A percentile compares a stretch with the other conserved stretches of the same genome.
Evolutionary conservation across 2,329 filamentous ascomycete genomes (phyloP).

Genomic region (Sclerotinia subarctica): DNA sequence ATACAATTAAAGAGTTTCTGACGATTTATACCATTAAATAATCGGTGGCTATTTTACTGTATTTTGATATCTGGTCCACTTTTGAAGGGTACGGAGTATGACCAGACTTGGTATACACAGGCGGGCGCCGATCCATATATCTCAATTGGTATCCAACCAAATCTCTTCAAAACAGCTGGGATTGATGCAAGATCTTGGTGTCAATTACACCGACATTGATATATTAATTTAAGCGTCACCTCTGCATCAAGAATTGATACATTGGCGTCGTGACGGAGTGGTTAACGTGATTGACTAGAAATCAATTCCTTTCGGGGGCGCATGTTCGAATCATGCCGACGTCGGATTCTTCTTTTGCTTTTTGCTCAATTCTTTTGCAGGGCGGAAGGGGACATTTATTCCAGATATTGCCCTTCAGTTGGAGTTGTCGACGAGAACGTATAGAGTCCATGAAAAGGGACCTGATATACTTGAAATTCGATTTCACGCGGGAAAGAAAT

Average conservation of each 20-base stretch:
- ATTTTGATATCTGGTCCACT: background rate
- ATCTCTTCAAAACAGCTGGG: background rate
- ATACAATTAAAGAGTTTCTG: background rate
- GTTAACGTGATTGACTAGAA: conserved; percentile 11
- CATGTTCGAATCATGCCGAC: conserved; percentile 10
- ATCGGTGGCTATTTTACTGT: background rate
- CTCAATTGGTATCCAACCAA: conserved; percentile 2
- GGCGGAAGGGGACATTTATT: background rate
- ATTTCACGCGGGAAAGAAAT: background rate
- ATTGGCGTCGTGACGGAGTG: conserved; percentile 9
- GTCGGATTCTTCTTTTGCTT: background rate
- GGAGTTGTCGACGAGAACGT: background rate
- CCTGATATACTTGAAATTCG: background rate
- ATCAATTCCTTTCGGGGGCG: conserved; percentile 10
- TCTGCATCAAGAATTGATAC: fast-evolving
- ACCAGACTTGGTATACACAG: background rate
- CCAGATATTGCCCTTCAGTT: background rate
- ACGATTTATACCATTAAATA: background rate
- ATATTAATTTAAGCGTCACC: fast-evolving
- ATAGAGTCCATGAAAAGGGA: background rate
- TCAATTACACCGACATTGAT: fast-evolving
- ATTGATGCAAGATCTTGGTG: background rate
- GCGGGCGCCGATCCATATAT: conserved; percentile 5
- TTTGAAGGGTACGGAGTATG: background rate
- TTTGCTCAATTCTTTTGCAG: background rate